These are phyloP conservation scores for Yarrowia sp. DNA, from an alignment of 805 yeast species.

Conservation along the genomic window DNA sequence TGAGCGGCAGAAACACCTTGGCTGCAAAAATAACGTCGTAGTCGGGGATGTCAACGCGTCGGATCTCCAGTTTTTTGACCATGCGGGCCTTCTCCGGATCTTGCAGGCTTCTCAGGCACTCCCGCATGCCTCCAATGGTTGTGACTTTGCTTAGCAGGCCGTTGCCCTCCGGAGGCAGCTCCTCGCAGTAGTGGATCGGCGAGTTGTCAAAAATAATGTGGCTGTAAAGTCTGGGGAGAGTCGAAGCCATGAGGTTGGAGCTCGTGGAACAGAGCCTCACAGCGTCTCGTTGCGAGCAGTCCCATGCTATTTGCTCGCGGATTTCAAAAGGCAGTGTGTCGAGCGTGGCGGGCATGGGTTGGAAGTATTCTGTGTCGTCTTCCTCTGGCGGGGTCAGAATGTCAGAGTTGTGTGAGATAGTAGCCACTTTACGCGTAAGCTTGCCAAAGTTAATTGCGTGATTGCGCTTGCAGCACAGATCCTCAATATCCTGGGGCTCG, in stretches of 20 bases:
- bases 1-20: slow-evolving; percentile 31
- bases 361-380: background rate
- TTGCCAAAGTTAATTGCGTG: background rate
- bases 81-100: slow-evolving; percentile 32
- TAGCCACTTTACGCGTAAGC: background rate
- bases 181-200: slow-evolving; percentile 35
- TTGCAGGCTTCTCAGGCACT: slow-evolving; percentile 35
- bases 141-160: slow-evolving; percentile 32
- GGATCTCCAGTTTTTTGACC: slow-evolving; percentile 33
- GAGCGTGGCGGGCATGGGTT: slow-evolving; percentile 11
- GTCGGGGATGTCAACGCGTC: slow-evolving; percentile 35
- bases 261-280: slow-evolving; percentile 37
- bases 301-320: slow-evolving; percentile 33
- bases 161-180: slow-evolving; percentile 21
- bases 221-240: slow-evolving; percentile 35
- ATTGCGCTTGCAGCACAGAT: slow-evolving; percentile 4
- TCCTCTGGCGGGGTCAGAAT: background rate
- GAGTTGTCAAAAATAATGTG: slow-evolving; percentile 37
- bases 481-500: slow-evolving; percentile 17
- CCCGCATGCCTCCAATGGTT: slow-evolving; percentile 38
- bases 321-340: slow-evolving; percentile 36
- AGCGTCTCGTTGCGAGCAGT: slow-evolving; percentile 39
- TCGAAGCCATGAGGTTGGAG: slow-evolving; percentile 31
- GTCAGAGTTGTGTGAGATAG: background rate
- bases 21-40: slow-evolving; percentile 31